Base-by-base conservation (phyloP, 129 eudicot species). In the Artemisia argyi region DNA sequence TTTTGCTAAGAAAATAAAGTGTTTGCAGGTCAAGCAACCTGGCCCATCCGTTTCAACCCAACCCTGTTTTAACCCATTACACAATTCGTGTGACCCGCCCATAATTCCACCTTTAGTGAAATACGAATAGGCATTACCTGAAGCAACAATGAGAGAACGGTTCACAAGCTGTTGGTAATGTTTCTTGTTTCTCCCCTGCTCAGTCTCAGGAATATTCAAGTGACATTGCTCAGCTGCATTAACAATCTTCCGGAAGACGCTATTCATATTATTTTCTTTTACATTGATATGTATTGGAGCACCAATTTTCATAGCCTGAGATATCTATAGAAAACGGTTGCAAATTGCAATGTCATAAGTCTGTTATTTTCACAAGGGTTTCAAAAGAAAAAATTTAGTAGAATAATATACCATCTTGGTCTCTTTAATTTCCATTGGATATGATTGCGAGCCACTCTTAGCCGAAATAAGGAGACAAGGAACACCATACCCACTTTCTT, bases 381-480 rank as follows among this genome's bases (percentile, higher is more conserved):
- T 50, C 5, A 64, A 70, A 13, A 22, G 26, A 16, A 48, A 60
- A 28, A 2, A 66, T 0, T 16, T 16, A 57, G 2, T 65, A 32
- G 26, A 47, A 30, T 30, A 57, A 46, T 57, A 5, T 85, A 93
- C 98, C 95, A 80, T 78, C 65, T 83, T 91, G 5, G 98, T 87
- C 62, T 93, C 95, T 72, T 78, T 79, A 50, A 85, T 80, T 76
- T 83, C 83, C 81, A 72, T 85, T 48, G 87, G 86, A 83, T 82
- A 84, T 8, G 88, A 61, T 60, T 79, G 82, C 14, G 87, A 68
- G 79, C 90, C 96, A 83, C 88, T 80, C 68, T 94, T 94, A 47
- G 99, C 89, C n/a, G 91, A 87, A 76, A 94, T 76, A 10, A 94
- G 77, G 71, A 88, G 96, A 79, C 91, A 94, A 72, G 99, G 99